A percentile compares a stretch with the other conserved stretches of the same genome.
phyloP scores from a whole-genome alignment of 441 rosid species.

The Mallotus japonicus region DNA sequence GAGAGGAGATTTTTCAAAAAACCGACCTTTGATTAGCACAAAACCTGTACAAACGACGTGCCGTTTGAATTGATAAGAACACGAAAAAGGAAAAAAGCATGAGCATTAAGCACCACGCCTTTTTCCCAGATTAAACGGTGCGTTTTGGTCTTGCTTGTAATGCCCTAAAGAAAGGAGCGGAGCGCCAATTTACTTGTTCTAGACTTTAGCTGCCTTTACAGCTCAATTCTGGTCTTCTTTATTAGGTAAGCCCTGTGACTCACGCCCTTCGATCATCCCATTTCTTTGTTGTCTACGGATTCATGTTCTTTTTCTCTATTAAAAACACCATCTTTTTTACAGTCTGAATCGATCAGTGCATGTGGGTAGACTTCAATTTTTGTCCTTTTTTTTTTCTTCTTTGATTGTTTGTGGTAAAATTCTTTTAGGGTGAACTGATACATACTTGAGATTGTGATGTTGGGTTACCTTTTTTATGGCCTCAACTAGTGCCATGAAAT shows the following conservation, averaged over 20 bases:
- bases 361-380: too few relatives aligned
- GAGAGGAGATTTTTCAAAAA: too few relatives aligned
- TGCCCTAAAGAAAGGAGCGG: too few relatives aligned
- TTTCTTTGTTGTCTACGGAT: neutral
- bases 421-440: neutral
- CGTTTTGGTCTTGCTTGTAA: neutral
- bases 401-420: neutral
- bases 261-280: neutral
- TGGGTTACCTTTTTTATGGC: conserved; percentile 37
- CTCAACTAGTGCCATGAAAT: conserved; percentile 44
- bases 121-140: neutral
- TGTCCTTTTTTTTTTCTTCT: neutral
- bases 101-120: too few relatives aligned
- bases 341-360: too few relatives aligned
- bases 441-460: conserved; percentile 26
- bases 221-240: neutral
- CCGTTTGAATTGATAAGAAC: too few relatives aligned
- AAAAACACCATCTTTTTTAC: too few relatives aligned
- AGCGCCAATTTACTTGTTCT: too few relatives aligned
- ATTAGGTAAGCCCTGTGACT: neutral
- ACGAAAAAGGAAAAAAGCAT: too few relatives aligned
- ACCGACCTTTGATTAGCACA: too few relatives aligned
- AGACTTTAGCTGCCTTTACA: neutral
- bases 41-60: too few relatives aligned
- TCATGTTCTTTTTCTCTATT: too few relatives aligned